phyloP scores from a whole-genome alignment of 352 stramenopile genomes.

The Phytophthora chlamydospora region DNA sequence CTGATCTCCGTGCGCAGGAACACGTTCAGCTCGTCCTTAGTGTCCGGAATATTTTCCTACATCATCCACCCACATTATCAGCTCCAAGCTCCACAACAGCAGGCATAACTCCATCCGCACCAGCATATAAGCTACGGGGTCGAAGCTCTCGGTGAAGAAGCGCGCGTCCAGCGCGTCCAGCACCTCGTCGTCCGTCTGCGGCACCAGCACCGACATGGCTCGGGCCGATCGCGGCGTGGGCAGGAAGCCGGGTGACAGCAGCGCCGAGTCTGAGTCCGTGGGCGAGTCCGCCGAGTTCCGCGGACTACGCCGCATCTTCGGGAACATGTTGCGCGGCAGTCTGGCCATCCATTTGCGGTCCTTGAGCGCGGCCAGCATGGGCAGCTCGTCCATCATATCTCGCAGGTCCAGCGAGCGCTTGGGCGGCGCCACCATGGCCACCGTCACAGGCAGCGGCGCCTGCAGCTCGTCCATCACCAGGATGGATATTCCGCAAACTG shows the following conservation, averaged over 20 bases:
- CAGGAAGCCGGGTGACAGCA: constrained; percentile 39
- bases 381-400: constrained; percentile 70
- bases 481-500: constrained; percentile 28
- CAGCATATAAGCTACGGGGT: constrained; percentile 69
- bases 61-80: background rate
- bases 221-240: constrained; percentile 46
- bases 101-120: constrained; percentile 30
- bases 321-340: constrained; percentile 50
- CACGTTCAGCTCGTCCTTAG: constrained; percentile 51
- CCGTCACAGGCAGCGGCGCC: constrained; percentile 27
- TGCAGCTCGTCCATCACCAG: constrained; percentile 22
- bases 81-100: background rate
- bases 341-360: constrained; percentile 73
- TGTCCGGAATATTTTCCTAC: constrained; percentile 71
- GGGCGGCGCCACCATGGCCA: constrained; percentile 17
- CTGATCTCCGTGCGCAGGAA: constrained; percentile 87
- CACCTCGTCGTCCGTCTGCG: constrained; percentile 67
- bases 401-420: constrained; percentile 49
- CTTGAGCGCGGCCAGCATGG: constrained; percentile 58
- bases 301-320: constrained; percentile 28
- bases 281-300: constrained; percentile 17
- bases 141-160: constrained; percentile 85
- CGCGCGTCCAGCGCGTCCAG: constrained; percentile 74
- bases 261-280: constrained; percentile 23
- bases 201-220: constrained; percentile 70